Evolutionary conservation across 306 rosid species (phyloP).

Genomic region (Castanospermum australe): DNA sequence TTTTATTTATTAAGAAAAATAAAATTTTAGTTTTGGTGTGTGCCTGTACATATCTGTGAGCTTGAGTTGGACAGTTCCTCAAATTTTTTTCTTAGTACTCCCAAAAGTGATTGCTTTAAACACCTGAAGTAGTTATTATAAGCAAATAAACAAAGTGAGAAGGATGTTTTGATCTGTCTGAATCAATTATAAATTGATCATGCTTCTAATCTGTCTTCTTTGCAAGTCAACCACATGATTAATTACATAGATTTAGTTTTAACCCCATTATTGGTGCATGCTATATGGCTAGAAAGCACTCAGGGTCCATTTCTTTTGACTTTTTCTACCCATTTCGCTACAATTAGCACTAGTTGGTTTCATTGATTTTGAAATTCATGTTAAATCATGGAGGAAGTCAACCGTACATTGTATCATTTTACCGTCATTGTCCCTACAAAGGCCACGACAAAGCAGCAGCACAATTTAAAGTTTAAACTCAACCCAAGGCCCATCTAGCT

Average conservation of each 20-base stretch:
- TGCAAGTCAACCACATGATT: conserved; percentile 21
- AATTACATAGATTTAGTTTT: background rate
- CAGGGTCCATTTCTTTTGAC: conserved; percentile 3
- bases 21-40: background rate
- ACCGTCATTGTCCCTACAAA: conserved; percentile 4
- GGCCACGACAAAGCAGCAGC: background rate
- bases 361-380: background rate
- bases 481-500: background rate
- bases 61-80: conserved; percentile 30
- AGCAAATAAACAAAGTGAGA: background rate
- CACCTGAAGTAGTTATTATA: background rate
- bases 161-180: conserved; percentile 13
- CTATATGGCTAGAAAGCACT: background rate
- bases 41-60: background rate
- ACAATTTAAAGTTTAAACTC: background rate
- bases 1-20: too few relatives aligned
- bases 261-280: background rate
- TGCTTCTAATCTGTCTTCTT: background rate
- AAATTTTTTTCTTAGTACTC: background rate
- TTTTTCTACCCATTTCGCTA: background rate
- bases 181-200: conserved; percentile 31
- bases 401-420: background rate
- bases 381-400: conserved; percentile 29
- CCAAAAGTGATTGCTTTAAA: conserved; percentile 20
- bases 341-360: background rate